Base-by-base conservation (phyloP, 768 basidiomycete genomes). In the Boletellus ananas region DNA sequence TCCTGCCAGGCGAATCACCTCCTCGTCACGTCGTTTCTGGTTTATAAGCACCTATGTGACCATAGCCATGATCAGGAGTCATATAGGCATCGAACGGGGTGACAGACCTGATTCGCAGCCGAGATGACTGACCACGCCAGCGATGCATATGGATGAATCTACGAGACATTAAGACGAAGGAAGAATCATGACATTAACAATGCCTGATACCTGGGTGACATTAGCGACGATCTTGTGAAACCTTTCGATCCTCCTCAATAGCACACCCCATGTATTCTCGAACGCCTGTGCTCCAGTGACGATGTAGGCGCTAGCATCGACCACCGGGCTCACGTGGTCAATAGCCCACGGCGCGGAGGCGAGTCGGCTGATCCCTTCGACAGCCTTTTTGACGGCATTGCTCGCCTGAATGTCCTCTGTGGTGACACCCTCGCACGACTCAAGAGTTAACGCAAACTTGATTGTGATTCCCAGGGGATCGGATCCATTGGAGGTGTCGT, bases 131-230 rank as follows among this genome's bases (percentile, higher is more conserved):
- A 47, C 39, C 31, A 55, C 2, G 42, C 45, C 8, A 51, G 20
- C 2, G 46, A 54, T 3, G 33, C 14, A 44, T 47, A 51, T 10
- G 49, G 53, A 31, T 51, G 49, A n/a, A 51, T 31, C 53, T 51
- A 16, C 14, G 7, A 25, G 17, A 3, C 20, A 16, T 34, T 47
- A 21, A 47, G 33, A 25, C 12, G 3, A 25, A 31, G 7, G 17
- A 14, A 17, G 8, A 0, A 5, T 4, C 0, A 6, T 9, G 11
- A 8, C 4, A 25, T 6, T 10, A 5, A 39, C n/a, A 34, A 41
- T 17, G 10, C 6, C 10, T 17, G 12, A n/a, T 48, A 40, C 47
- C 39, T 34, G 10, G 8, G 39, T 23, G 7, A 41, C 25, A 18
- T 8, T 9, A 6, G 21, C 1, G 1, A 35, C 39, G 6, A 41